These are phyloP conservation scores for Colletotrichum sojae DNA, from an alignment of 2,329 filamentous ascomycete species.

Conservation along the genomic window DNA sequence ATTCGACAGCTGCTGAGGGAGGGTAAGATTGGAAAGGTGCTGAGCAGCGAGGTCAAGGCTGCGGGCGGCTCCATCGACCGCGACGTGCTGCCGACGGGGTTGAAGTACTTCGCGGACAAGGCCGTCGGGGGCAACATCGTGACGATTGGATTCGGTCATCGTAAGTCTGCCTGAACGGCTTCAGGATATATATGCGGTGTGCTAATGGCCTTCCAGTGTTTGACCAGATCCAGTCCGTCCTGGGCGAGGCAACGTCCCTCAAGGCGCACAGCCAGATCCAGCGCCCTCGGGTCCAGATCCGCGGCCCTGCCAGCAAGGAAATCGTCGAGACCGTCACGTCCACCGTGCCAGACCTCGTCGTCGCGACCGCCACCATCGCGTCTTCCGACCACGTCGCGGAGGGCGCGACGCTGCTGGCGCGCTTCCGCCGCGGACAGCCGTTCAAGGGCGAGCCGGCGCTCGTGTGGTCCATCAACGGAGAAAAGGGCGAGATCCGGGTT, in stretches of 20 bases:
- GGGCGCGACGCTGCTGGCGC: conserved; percentile 59
- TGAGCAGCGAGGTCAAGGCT: conserved; percentile 63
- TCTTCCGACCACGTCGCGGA: conserved; percentile 44
- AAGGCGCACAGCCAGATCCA: conserved; percentile 50
- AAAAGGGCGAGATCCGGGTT: conserved; percentile 61
- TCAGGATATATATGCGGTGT: accelerated
- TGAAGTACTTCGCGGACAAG: conserved; percentile 65
- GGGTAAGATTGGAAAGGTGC: conserved; percentile 64
- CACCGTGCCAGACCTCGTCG: conserved; percentile 47
- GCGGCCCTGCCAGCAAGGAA: conserved; percentile 5
- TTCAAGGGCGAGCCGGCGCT: conserved; percentile 63
- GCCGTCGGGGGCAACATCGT: conserved; percentile 61
- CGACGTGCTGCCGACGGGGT: conserved; percentile 48
- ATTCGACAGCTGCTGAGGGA: conserved; percentile 60
- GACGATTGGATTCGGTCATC: conserved; percentile 59
- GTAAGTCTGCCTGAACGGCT: neutral
- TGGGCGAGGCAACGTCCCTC: conserved; percentile 23
- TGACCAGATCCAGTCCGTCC: conserved; percentile 23
- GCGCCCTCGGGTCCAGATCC: conserved; percentile 38
- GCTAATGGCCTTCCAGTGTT: neutral
- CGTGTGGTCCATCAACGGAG: conserved; percentile 66
- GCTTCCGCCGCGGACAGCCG: conserved; percentile 62
- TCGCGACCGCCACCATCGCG: conserved; percentile 54
- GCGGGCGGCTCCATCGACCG: conserved; percentile 51
- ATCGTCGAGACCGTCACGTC: conserved; percentile 16